Base-by-base conservation (phyloP, 225 moss, liverwort and hornwort species). In the Pseudoscleropodium purum region DNA sequence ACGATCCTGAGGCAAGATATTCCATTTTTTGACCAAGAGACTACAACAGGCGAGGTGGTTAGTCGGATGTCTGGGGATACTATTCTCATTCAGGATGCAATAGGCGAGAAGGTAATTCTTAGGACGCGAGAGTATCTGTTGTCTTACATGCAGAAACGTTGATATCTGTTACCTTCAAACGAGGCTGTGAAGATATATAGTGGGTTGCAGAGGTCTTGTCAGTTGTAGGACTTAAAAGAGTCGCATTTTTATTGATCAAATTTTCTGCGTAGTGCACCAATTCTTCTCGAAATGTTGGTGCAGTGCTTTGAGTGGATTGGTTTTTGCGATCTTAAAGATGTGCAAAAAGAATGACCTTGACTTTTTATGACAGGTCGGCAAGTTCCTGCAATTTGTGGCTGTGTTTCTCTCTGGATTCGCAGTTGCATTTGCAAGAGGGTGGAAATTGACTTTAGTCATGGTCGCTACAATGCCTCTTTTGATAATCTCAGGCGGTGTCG, bases 51-150 rank as follows among this genome's bases (percentile, higher is more conserved):
- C 83, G 97, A 97, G 89, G 97, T 97, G 91, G 86, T 97, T 54
- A 91, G 96, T 75, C 96, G 99, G 79, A 97, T 99, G 96, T 95
- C 99, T 26, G 99, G 97, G 68, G 97, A 99, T 81, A 96, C 96
- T 34, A 85, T 95, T 80, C 95, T 99, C 82, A 96, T 97, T 64
- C 99, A 97, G 83, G 93, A 95, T 45, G 97, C 97, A 37, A 88
- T 97, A 37, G 99, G 97, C 89, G 97, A 97, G 87, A 97, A 99
- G 97, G 99, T 99, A 89, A 24, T 43, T 39, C 15, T n/a, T 85
- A 81, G 59, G 10, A 36, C 43, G 45, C 26, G 34, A 60, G 33
- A 73, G 36, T 61, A 36, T 47, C 34, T 30, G 15, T 36, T 74
- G 60, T 45, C 25, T 63, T 59, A 14, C 66, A 59, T 27, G 36